Conservation (phyloP, 805 yeast species). For the Candida mattraensis region DNA sequence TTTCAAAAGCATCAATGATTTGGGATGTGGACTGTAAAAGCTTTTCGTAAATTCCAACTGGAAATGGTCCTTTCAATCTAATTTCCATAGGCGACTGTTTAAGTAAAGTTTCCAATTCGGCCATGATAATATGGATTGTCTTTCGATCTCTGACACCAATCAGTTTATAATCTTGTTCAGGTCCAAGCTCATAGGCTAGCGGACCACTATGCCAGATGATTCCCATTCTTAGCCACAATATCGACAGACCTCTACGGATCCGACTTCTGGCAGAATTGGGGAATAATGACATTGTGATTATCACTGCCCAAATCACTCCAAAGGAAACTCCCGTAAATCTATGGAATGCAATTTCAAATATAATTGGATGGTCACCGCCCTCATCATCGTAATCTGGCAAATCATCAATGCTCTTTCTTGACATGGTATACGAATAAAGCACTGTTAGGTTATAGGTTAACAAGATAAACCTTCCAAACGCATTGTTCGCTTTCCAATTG, state of each 20-base stretch:
- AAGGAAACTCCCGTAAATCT: constrained; percentile 68
- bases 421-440: constrained; percentile 68
- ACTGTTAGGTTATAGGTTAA: constrained; percentile 79
- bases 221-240: constrained; percentile 79
- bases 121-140: constrained; percentile 51
- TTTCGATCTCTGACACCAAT: constrained; percentile 45
- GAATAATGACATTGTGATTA: constrained; percentile 61
- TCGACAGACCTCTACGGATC: constrained; percentile 61
- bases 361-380: constrained; percentile 68
- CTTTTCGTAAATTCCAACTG: constrained; percentile 48
- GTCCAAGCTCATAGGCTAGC: constrained; percentile 42
- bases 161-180: constrained; percentile 27
- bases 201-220: constrained; percentile 80
- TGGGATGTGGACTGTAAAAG: constrained; percentile 57
- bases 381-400: constrained; percentile 51
- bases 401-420: constrained; percentile 54
- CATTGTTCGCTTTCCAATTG: constrained; percentile 61
- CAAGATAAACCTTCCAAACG: constrained; percentile 68
- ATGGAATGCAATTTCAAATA: constrained; percentile 75
- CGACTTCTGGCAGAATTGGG: constrained; percentile 78
- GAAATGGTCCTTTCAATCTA: constrained; percentile 73
- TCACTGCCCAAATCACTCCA: constrained; percentile 77
- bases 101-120: constrained; percentile 58
- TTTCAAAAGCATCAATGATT: constrained; percentile 74
- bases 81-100: constrained; percentile 76